These are phyloP conservation scores for Auriscalpium orientale DNA, from an alignment of 768 basidiomycete genomes.

Conservation along the genomic window DNA sequence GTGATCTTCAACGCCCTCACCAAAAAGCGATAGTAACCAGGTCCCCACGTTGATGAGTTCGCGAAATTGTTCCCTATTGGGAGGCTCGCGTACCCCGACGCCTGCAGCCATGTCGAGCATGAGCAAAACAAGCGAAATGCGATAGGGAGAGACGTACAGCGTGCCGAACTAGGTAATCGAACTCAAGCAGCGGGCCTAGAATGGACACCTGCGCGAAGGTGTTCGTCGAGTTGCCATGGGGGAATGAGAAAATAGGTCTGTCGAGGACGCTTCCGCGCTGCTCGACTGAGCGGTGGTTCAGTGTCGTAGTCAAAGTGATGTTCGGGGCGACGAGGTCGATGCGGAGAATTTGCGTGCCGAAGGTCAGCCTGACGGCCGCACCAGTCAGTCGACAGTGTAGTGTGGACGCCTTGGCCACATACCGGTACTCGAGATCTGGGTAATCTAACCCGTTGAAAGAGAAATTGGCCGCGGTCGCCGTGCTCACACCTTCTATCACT, in stretches of 20 bases:
- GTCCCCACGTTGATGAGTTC: too few relatives aligned
- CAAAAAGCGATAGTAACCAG: too few relatives aligned
- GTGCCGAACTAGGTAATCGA: constrained; percentile 41
- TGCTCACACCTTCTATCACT: constrained; percentile 36
- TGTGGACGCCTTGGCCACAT: too few relatives aligned
- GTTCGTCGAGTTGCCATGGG: constrained; percentile 23
- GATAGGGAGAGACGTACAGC: constrained; percentile 19
- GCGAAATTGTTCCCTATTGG: too few relatives aligned
- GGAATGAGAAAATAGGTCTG: constrained; percentile 31
- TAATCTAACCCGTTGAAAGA: constrained; percentile 36
- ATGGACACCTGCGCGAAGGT: constrained; percentile 31
- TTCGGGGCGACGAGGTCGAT: constrained; percentile 41
- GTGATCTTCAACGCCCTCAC: too few relatives aligned
- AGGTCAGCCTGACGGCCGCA: constrained; percentile 27
- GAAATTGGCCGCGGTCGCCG: constrained; percentile 35
- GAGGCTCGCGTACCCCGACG: too few relatives aligned
- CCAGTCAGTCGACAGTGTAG: too few relatives aligned
- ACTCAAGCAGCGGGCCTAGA: constrained; percentile 42
- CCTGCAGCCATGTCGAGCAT: too few relatives aligned
- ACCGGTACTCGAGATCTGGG: constrained; percentile 16
- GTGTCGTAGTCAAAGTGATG: constrained; percentile 33
- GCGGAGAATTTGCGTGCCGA: constrained; percentile 41
- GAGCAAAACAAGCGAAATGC: constrained; percentile 9
- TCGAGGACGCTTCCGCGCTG: constrained; percentile 14
- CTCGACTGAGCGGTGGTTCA: constrained; percentile 22